Conservation (phyloP, 768 basidiomycete species). For the Lentinula guzmanii region DNA sequence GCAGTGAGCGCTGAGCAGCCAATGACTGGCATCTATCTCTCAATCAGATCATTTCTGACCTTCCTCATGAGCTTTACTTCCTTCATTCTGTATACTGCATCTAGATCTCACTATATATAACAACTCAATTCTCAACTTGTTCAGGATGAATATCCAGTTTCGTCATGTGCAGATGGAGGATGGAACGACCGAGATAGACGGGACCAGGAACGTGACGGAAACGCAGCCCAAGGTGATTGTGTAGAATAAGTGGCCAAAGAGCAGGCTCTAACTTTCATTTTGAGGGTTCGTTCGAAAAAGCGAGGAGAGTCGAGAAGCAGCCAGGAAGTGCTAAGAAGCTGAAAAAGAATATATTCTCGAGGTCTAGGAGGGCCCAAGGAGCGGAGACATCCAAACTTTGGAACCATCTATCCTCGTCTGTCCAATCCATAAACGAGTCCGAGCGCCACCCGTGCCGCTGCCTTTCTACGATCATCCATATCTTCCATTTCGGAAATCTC, state of each 20-base stretch:
- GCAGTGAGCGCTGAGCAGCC: background rate
- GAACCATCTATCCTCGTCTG: conserved; percentile 7
- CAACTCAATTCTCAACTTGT: background rate
- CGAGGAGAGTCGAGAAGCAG: background rate
- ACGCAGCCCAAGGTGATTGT: background rate
- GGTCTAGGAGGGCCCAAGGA: background rate
- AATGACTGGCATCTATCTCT: background rate
- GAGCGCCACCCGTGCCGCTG: conserved; percentile 68
- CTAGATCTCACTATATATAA: background rate
- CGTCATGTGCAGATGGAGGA: background rate
- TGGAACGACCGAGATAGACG: background rate
- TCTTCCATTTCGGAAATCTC: conserved; percentile 67
- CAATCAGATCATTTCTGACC: background rate
- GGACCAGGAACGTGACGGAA: background rate
- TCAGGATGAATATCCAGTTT: background rate
- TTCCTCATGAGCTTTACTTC: background rate
- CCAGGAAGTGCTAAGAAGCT: background rate
- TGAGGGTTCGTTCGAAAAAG: background rate
- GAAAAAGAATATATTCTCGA: background rate
- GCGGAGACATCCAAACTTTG: background rate
- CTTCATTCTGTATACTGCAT: background rate
- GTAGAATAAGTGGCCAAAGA: background rate
- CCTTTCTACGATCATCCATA: conserved; percentile 55
- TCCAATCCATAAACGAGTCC: conserved; percentile 68
- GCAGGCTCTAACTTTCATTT: background rate